Base-by-base conservation (phyloP, 2,329 filamentous ascomycete genomes). In the Nemania diffusa region DNA sequence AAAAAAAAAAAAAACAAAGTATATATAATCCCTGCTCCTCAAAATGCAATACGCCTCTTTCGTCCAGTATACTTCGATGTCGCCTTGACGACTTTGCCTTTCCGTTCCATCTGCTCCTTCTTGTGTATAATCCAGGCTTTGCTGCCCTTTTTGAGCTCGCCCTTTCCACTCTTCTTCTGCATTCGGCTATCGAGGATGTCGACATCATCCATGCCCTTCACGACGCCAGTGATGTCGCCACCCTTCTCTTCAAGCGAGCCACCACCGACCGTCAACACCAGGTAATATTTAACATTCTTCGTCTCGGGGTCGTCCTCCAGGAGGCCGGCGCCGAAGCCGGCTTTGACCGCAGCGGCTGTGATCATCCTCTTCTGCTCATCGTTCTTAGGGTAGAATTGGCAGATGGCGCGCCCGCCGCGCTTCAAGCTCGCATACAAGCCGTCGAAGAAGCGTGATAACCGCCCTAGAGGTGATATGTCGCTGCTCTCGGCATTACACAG, bases 311-410 rank as follows among this genome's bases (percentile, higher is more conserved):
- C 95, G 80, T 99, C 96, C 80, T 98, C 95, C 55, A 99, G 83
- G 37, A 99, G 87, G 82, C 96, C 96, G 0, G 96, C 96, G 55
- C 96, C 95, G 75, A 99, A 99, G 0, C 96, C 96, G 1, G 96
- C 96, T 77, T 92, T 94, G 68, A 98, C 91, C 0, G 96, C 96
- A 0, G 96, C 96, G 66, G 88, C 87, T 58, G 91, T 93, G 73
- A 99, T 97, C 94, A 99, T 97, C 76, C 87, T 89, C 76, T 94
- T 88, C 82, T 99, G 96, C 69, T 88, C 85, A 73, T 97, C 92
- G 78, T 99, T 98, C 82, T 97, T 97, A 2, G 96, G 96, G 79
- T 99, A 99, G 80, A 99, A 99, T 77, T 99, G 96, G 78, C 94
- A 97, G 15, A 98, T 95, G 0, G 96, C 96, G 42, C 93, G 87